Base-by-base conservation (phyloP, 257 asterid species). In the Cynanchum wilfordii region DNA sequence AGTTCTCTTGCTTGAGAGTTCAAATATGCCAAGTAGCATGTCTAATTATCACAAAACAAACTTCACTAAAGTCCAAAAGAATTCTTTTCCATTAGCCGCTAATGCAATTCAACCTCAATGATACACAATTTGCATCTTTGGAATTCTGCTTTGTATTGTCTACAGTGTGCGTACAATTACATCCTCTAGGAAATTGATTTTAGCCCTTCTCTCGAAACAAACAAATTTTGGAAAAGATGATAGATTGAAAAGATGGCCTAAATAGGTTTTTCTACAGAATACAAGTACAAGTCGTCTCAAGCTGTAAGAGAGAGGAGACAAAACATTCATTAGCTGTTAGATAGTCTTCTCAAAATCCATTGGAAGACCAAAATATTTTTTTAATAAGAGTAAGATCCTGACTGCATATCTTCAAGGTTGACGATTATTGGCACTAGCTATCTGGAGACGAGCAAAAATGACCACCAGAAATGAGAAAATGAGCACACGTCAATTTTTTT, bases 371-470 rank as follows among this genome's bases (percentile, higher is more conserved):
- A 50, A 25, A 55, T 49, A 66, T 42, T 24, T 42, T 36, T 8
- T 42, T 22, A 38, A 74, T 44, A 71, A 50, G 56, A 57, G 29
- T 16, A 40, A 29, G 27, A 22, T 66, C 68, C 66, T 64, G 49
- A 40, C 54, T 56, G 69, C 60, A 27, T 36, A 25, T 19, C 30
- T 24, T 19, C 45, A 40, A 20, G 25, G 69, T n/a, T 75, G 17
- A 30, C 27, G 69, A 68, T 64, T 64, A 36, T 64, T 45, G 30
- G 22, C 71, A 36, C 19, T 16, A 56, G 66, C 68, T 40, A 62
- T 76, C 79, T 76, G 74, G 71, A 67, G 29, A 7, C 20, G 40
- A 57, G 69, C 15, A 13, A 47, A 56, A 75, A 51, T 30, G 40
- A 4, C n/a, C 40, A 67, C 33, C 10, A 27, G 29, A 36, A 24